These are phyloP conservation scores for Phytopythium delawarense DNA, from an alignment of 352 stramenopile genomes.

Conservation along the genomic window DNA sequence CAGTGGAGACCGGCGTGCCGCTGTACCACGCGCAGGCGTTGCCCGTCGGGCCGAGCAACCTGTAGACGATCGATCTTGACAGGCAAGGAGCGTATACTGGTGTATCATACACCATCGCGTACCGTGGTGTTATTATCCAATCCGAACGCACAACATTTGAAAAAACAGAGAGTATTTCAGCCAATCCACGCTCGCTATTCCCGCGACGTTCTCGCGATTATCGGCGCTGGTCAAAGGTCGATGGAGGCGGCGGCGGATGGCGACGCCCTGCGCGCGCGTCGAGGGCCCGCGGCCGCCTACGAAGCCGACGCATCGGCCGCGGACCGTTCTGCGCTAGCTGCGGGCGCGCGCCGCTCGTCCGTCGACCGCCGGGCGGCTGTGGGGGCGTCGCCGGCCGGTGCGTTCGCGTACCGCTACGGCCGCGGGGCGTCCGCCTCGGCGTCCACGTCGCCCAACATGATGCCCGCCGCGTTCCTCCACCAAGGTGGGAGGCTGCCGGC, in stretches of 20 bases:
- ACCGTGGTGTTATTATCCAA: background rate
- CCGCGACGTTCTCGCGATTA: background rate
- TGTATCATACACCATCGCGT: too few relatives aligned
- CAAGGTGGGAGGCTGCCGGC: background rate
- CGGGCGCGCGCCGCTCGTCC: background rate
- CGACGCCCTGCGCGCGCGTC: background rate
- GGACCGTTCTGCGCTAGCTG: background rate
- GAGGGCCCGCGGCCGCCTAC: background rate
- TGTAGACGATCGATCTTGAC: too few relatives aligned
- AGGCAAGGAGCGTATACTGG: too few relatives aligned
- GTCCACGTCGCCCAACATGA: conserved; percentile 4
- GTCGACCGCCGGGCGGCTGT: background rate
- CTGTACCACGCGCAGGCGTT: background rate
- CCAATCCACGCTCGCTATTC: background rate
- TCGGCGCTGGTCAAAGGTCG: background rate
- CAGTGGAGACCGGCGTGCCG: background rate
- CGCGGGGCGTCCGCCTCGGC: background rate
- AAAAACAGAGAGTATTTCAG: background rate
- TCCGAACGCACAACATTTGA: background rate
- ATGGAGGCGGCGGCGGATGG: background rate
- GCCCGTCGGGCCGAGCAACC: too few relatives aligned
- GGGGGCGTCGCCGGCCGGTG: background rate
- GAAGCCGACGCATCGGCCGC: background rate
- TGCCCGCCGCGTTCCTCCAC: conserved; percentile 6
- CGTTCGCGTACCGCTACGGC: background rate